Percentiles rank a stretch among this genome's conserved stretches.
phyloP scores from a whole-genome alignment of 2,329 filamentous ascomycete species.

The Sporothrix euskadiensis region DNA sequence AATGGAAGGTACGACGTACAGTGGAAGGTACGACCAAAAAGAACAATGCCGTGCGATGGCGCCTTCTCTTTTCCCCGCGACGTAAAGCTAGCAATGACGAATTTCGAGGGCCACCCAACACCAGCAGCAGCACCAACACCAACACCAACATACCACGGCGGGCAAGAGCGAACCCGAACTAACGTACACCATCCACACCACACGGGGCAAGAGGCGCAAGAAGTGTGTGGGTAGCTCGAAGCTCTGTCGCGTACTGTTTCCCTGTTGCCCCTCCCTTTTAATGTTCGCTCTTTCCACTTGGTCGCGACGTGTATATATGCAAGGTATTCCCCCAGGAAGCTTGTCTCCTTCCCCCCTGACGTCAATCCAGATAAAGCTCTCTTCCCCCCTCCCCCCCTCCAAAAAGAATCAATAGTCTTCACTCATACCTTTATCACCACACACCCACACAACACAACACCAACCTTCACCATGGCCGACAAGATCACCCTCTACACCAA shows the following conservation, averaged over 20 bases:
- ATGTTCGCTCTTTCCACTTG: neutral
- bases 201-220: neutral
- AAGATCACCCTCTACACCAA: conserved; percentile 35
- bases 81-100: conserved; percentile 9
- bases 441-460: neutral
- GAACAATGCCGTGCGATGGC: conserved; percentile 1
- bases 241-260: neutral
- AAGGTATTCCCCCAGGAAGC: neutral
- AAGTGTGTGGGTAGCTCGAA: neutral
- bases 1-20: neutral
- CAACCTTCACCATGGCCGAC: conserved; percentile 23
- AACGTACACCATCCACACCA: neutral
- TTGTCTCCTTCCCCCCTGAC: neutral
- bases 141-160: neutral
- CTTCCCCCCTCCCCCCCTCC: too few species aligned
- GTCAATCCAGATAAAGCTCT: neutral
- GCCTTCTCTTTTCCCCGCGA: conserved; percentile 2
- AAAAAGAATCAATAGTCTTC: neutral
- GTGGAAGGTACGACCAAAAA: neutral
- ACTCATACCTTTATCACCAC: neutral
- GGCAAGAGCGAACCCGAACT: neutral
- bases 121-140: too few species aligned
- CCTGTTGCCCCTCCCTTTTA: too few species aligned
- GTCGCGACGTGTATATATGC: neutral
- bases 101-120: neutral